phyloP scores from a whole-genome alignment of 108 stramenopile genomes.

The Chaetoceros muelleri region DNA sequence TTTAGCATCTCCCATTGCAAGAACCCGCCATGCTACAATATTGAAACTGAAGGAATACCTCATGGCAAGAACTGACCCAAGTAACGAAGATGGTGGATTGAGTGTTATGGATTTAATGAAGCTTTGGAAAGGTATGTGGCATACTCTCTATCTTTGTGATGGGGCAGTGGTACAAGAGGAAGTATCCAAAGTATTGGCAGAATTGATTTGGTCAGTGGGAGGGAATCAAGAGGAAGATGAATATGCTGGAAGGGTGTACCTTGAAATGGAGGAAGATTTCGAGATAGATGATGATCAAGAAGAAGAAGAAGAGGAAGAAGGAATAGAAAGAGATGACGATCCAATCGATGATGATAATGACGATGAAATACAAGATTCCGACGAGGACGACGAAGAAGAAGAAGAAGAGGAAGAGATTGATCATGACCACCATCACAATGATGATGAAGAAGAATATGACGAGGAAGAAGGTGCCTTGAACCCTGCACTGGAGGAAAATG shows the following conservation, averaged over 20 bases:
- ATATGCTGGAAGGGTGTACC: constrained; percentile 62
- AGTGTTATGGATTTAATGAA: constrained; percentile 82
- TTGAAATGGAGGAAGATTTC: constrained; percentile 40
- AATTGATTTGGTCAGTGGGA: constrained; percentile 77
- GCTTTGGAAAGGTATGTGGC: constrained; percentile 90
- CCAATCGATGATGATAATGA: constrained; percentile 6
- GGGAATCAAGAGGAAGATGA: constrained; percentile 85
- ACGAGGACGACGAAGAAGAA: neutral
- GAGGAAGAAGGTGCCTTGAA: constrained; percentile 13
- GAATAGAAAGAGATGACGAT: neutral
- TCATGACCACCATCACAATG: too few species aligned
- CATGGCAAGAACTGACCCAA: constrained; percentile 39
- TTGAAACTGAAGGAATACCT: constrained; percentile 54
- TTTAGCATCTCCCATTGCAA: constrained; percentile 61
- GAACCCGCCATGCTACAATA: constrained; percentile 61
- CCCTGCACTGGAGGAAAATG: constrained; percentile 9
- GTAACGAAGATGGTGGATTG: constrained; percentile 39
- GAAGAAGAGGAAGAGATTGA: neutral
- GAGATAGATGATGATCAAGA: neutral
- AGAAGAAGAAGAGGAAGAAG: constrained; percentile 16
- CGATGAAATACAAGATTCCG: neutral
- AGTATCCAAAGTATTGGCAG: constrained; percentile 52
- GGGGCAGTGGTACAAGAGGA: constrained; percentile 84
- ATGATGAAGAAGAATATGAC: constrained; percentile 6
- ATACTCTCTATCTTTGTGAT: constrained; percentile 86